Conservation (phyloP, 2,329 filamentous ascomycete genomes). For the Trichoderma afroharzianum region DNA sequence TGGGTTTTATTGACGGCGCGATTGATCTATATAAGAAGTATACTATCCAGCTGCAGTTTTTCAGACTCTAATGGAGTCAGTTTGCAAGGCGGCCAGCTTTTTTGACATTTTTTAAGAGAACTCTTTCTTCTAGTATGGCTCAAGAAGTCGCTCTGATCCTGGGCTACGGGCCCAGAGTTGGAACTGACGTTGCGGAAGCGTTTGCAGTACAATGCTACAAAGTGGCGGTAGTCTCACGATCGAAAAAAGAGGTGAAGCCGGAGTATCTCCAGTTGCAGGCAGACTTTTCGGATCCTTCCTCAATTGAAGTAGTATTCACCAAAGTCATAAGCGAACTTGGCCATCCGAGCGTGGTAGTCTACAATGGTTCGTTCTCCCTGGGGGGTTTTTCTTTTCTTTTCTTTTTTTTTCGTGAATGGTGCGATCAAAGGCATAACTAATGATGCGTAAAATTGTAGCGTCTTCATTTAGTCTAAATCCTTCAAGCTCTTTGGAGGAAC, state of each 20-base stretch:
- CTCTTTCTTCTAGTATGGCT: background rate
- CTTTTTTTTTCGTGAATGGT: background rate
- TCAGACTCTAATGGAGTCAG: background rate
- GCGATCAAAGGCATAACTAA: background rate
- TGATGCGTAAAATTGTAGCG: background rate
- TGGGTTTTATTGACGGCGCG: background rate
- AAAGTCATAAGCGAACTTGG: background rate
- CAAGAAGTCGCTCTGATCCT: background rate
- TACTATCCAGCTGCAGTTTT: background rate
- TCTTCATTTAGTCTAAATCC: background rate
- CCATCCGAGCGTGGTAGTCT: background rate
- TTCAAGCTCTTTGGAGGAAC: background rate
- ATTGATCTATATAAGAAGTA: background rate
- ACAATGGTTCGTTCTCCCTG: background rate
- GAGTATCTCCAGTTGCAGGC: background rate
- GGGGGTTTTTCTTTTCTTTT: background rate
- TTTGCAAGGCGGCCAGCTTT: background rate
- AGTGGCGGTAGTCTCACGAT: background rate
- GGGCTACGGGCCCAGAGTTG: background rate
- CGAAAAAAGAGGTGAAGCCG: background rate
- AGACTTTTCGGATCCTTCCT: background rate
- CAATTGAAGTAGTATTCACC: background rate
- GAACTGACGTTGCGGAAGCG: background rate
- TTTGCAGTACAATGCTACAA: background rate
- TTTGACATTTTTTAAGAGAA: background rate